Evolutionary conservation across 2,329 filamentous ascomycete genomes (phyloP).

Genomic region (Fusarium sororula): DNA sequence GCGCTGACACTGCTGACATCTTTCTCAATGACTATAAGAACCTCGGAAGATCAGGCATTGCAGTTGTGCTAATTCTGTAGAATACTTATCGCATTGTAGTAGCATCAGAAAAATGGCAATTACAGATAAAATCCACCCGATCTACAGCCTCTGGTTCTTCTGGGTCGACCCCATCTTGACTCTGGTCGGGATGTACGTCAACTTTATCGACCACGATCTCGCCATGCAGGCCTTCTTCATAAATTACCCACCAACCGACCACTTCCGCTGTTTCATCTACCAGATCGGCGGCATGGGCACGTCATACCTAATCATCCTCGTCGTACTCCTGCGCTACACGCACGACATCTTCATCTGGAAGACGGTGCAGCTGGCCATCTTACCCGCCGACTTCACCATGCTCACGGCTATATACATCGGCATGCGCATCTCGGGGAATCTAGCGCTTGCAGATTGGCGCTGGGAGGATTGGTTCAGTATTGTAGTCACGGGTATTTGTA

Average conservation of each 20-base stretch:
- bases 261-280: conserved; percentile 32
- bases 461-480: conserved; percentile 27
- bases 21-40: background rate
- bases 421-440: conserved; percentile 6
- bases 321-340: conserved; percentile 29
- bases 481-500: conserved; percentile 10
- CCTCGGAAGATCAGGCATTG: background rate
- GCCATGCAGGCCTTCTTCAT: conserved; percentile 23
- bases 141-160: conserved; percentile 34
- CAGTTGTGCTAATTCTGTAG: rapidly evolving
- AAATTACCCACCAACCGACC: conserved; percentile 4
- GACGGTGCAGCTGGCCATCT: conserved; percentile 27
- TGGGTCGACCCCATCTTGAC: conserved; percentile 39
- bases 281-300: conserved; percentile 39
- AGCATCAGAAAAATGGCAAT: conserved; percentile 5
- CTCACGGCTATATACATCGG: conserved; percentile 25
- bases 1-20: background rate
- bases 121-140: conserved; percentile 16
- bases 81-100: background rate
- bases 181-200: conserved; percentile 25
- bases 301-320: conserved; percentile 16
- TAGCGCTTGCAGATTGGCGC: conserved; percentile 21
- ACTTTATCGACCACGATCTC: conserved; percentile 29
- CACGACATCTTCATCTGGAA: conserved; percentile 37
- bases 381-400: conserved; percentile 36